Evolutionary conservation across 2,329 filamentous ascomycete species (phyloP), one percentile per base, ranked within the genome.

Genomic region (Rutstroemia sydowiana): DNA sequence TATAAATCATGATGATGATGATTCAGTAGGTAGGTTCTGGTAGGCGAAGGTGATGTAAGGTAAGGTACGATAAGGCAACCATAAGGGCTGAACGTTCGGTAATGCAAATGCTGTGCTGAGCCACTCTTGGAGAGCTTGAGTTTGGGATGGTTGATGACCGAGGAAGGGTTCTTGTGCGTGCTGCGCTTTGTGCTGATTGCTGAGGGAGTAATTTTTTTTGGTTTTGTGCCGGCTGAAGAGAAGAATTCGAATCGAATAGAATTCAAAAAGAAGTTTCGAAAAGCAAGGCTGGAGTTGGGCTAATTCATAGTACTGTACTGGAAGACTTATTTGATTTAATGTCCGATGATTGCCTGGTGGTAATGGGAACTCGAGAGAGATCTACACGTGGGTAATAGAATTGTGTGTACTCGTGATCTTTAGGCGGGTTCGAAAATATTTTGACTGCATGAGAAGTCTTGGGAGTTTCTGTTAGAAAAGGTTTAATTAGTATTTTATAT

Each of bases 51-150:
- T 20, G 32, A 36, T 45, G 48, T 16, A 28, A 31, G 18, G 21
- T n/a, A 23, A 36, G 41, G 31, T 18, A 46, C 11, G 13, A 21
- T 20, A 50, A 48, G 48, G 48, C 32, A 51, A 43, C 48, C 40
- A 23, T 20, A 26, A 28, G n/a, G 40, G 48, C 41, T 51, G 41
- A 51, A 51, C 23, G 41, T 45, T 45, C 23, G n/a, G 39, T 41
- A 16, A 41, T 48, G 45, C 16, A 21, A 34, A 37, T 43, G 26
- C 28, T 45, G 41, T 31, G 48, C 48, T 51, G 32, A 51, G 48
- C 48, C 48, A 51, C 48, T 26, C 21, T 20, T 13, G 20, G 39
- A 18, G 37, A 18, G 31, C 6, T 37, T 9, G 16, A 37, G 14
- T 18, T n/a, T 9, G 14, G 13, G 36, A 39, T 48, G 39, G 14